Conservation (phyloP, 306 rosid species). For the Acacia confusa region DNA sequence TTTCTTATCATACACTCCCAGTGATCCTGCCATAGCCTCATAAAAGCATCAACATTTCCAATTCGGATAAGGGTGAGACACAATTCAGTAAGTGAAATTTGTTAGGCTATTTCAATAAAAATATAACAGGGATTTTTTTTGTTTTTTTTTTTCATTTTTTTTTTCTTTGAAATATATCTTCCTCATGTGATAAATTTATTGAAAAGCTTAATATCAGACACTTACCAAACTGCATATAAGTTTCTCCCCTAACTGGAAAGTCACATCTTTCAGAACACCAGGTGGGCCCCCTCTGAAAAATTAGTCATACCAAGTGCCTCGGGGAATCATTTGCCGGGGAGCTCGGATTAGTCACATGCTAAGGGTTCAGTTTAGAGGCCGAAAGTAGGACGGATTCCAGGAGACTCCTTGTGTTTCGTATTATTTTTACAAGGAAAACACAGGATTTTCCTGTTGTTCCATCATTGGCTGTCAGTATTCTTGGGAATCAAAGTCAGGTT, state of each 20-base stretch:
- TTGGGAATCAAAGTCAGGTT: conserved; percentile 84
- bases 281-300: background rate
- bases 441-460: conserved; percentile 24
- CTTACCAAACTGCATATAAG: background rate
- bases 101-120: background rate
- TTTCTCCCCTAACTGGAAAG: background rate
- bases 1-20: conserved; percentile 36
- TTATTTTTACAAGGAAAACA: background rate
- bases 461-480: conserved; percentile 48
- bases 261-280: background rate
- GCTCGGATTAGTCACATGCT: conserved; percentile 1
- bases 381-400: background rate
- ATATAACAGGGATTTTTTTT: background rate
- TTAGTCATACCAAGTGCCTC: conserved; percentile 23
- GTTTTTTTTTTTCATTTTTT: background rate
- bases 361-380: background rate
- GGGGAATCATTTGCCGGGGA: conserved; percentile 27
- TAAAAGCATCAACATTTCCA: conserved; percentile 18
- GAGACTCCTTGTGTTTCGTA: conserved; percentile 36
- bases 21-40: conserved; percentile 27
- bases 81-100: background rate
- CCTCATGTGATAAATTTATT: background rate
- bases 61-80: background rate
- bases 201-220: background rate
- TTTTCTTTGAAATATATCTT: background rate